Conservation (phyloP, 2,329 filamentous ascomycete species). For the Clathrospora elynae region DNA sequence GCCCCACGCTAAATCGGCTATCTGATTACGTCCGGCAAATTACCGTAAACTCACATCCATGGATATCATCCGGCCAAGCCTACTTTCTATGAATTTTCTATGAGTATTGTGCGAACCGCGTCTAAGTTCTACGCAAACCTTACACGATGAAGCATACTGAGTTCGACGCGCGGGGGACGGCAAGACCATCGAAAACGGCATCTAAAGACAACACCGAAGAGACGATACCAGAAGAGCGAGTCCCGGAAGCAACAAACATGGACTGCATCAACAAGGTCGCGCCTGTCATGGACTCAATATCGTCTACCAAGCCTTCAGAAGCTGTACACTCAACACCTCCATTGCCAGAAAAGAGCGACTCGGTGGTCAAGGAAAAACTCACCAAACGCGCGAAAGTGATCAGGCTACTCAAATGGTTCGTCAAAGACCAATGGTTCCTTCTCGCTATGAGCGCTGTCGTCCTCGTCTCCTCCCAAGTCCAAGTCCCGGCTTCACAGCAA, state of each 20-base stretch:
- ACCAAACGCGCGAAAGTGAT: conserved; percentile 13
- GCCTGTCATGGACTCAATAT: neutral
- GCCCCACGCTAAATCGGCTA: conserved; percentile 8
- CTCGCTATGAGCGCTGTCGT: conserved; percentile 63
- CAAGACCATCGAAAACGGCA: neutral
- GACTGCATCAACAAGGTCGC: neutral
- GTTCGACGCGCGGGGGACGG: neutral
- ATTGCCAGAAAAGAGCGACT: neutral
- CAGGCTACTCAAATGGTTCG: conserved; percentile 40
- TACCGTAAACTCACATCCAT: conserved; percentile 3
- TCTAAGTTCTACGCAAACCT: neutral
- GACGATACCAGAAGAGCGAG: neutral
- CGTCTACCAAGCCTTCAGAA: neutral
- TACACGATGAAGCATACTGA: neutral
- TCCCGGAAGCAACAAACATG: neutral
- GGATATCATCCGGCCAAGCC: conserved; percentile 1
- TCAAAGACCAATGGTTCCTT: conserved; percentile 67
- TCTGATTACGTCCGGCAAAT: conserved; percentile 12
- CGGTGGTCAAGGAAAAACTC: neutral
- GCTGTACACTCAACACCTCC: neutral
- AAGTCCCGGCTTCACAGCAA: conserved; percentile 61
- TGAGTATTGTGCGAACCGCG: neutral
- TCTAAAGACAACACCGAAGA: neutral
- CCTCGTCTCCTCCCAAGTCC: conserved; percentile 60
- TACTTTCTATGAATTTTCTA: neutral